Base-by-base conservation (phyloP, 768 basidiomycete species). In the Boletus insuetus region DNA sequence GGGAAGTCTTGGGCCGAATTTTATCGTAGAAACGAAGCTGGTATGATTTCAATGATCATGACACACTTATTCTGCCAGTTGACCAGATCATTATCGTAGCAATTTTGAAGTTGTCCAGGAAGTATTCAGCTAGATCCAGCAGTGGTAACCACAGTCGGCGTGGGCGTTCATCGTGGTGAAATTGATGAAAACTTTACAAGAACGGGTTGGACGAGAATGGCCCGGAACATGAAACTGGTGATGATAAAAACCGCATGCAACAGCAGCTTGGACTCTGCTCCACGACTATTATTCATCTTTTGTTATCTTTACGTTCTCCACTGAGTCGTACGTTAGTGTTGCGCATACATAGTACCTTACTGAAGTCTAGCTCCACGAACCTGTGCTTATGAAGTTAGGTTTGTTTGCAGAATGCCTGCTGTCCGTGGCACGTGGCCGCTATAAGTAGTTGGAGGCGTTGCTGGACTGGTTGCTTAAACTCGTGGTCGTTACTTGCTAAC, bases 1-100 rank as follows among this genome's bases (percentile, higher is more conserved):
- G 65, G 67, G 4, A 84, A 81, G 61, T 76, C 84, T 8, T 88
- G 86, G 86, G 75, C 72, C 19, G 83, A 86, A 63, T 82, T 79
- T 59, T 85, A 81, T 61, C 75, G 83, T 31, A 74, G 72, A 54
- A 71, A 83, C 56, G 79, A 83, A 65, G 46, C 65, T 54, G 70
- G 86, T 85, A 48, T 39, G 71, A 69, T 40, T 59, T n/a, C 16
- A 41, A 50, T n/a, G 35, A 39, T 52, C 51, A n/a, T 20, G n/a
- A 31, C 13, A 31, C 13, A 10, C 40, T 14, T 40, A 32, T 49
- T 49, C 35, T 35, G 17, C 22, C 53, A 7, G 55, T 46, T 59
- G 32, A 66, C 53, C 14, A 40, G 37, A 42, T 43, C 12, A 35
- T 17, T 6, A 7, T 49, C 20, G 37, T 46, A 73, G 69, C 56